These are phyloP conservation scores for Vitis hybrid DNA, from an alignment of 177 flowering plant species.

Conservation along the genomic window DNA sequence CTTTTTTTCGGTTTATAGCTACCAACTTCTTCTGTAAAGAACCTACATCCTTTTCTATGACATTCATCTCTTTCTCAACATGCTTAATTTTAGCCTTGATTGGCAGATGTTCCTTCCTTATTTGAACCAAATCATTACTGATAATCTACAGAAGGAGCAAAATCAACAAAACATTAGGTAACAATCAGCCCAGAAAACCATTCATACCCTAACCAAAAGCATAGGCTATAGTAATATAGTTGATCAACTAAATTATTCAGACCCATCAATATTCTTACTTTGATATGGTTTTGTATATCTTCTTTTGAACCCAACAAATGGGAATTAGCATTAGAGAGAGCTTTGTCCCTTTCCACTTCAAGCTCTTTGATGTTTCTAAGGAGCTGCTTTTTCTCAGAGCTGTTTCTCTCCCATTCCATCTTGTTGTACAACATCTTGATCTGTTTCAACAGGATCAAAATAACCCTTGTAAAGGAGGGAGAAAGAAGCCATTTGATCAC, in stretches of 20 bases:
- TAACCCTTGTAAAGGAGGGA: no score
- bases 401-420: no score
- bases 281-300: neutral
- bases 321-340: slow-evolving; percentile 7
- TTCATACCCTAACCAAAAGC: no score
- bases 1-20: no score
- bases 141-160: neutral
- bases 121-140: neutral
- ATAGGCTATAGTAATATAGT: no score
- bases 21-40: no score
- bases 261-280: slow-evolving; percentile 4
- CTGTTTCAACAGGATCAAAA: neutral
- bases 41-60: no score
- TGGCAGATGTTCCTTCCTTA: neutral
- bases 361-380: neutral
- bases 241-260: neutral
- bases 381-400: neutral
- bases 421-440: neutral
- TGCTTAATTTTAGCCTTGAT: neutral
- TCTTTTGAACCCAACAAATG: slow-evolving; percentile 2
- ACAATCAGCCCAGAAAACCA: neutral
- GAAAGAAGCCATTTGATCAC: neutral
- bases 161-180: neutral
- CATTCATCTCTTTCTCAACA: neutral
- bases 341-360: slow-evolving; percentile 1